Conservation (phyloP, 2,329 filamentous ascomycete species). For the Alternaria viburni region DNA sequence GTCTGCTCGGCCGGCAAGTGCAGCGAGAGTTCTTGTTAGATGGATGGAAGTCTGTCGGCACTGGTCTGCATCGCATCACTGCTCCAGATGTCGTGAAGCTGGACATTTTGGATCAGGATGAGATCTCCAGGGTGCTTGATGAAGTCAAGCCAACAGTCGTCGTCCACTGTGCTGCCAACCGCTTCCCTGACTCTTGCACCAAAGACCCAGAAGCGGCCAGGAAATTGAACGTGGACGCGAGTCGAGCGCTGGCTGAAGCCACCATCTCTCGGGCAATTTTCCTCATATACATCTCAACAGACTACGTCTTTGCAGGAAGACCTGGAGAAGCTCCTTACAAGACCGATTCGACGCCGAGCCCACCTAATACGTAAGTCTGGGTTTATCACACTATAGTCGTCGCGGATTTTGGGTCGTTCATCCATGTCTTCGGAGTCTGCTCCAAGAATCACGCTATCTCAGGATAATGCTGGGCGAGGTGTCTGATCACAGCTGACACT, state of each 20-base stretch:
- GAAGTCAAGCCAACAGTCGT: slow-evolving; percentile 72
- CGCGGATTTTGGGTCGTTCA: neutral
- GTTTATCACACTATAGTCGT: neutral
- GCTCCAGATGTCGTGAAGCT: slow-evolving; percentile 67
- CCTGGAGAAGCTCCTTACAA: slow-evolving; percentile 86
- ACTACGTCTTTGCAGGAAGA: slow-evolving; percentile 78
- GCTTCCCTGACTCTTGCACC: slow-evolving; percentile 85
- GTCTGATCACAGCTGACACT: neutral
- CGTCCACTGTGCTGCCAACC: slow-evolving; percentile 89
- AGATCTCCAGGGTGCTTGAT: slow-evolving; percentile 57
- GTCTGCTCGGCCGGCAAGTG: slow-evolving; percentile 81
- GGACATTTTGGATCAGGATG: slow-evolving; percentile 55
- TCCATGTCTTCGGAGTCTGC: neutral
- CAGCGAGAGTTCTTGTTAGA: slow-evolving; percentile 70
- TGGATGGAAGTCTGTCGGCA: slow-evolving; percentile 60
- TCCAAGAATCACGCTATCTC: neutral
- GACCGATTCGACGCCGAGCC: slow-evolving; percentile 65
- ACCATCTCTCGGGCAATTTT: slow-evolving; percentile 67
- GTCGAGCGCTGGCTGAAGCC: slow-evolving; percentile 68
- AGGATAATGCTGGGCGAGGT: neutral
- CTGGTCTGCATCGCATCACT: slow-evolving; percentile 72
- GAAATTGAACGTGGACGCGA: slow-evolving; percentile 76
- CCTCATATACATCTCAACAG: slow-evolving; percentile 80
- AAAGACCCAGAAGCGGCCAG: slow-evolving; percentile 77
- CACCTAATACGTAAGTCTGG: slow-evolving; percentile 69